Evolutionary conservation across 208 protist species (phyloP).

Genomic region (Crithidia sp.): DNA sequence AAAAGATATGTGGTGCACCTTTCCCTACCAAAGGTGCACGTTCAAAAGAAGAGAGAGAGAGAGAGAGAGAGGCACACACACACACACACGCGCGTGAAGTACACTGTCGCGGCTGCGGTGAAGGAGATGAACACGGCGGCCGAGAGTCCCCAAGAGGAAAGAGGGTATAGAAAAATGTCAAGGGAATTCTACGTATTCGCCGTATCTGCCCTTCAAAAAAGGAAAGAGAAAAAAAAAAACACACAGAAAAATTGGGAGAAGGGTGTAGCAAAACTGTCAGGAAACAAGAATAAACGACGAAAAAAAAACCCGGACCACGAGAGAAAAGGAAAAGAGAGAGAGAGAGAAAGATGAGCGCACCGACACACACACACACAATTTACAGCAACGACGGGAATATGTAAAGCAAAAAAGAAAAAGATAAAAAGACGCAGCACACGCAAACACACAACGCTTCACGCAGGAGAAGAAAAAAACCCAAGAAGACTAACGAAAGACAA

Average conservation of each 20-base stretch:
- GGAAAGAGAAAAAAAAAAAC: conserved; percentile 13
- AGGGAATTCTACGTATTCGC: not conserved
- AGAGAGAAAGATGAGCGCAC: not conserved
- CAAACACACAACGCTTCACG: not conserved
- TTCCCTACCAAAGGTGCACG: too few species aligned
- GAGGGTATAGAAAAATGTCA: not conserved
- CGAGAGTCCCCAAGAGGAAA: not conserved
- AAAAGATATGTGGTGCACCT: not conserved
- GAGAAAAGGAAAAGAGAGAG: not conserved
- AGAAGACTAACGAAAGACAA: not conserved
- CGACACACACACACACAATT: not conserved
- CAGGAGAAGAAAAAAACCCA: not conserved
- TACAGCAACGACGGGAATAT: not conserved
- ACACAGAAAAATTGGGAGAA: conserved; percentile 8
- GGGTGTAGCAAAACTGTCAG: not conserved
- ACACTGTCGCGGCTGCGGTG: too few species aligned
- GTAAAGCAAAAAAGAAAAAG: not conserved
- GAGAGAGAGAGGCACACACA: not conserved
- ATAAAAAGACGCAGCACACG: not conserved
- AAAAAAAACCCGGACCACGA: not conserved
- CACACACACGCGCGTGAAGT: too few species aligned
- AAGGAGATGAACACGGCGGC: too few species aligned
- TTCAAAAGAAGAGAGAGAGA: conserved; percentile 14
- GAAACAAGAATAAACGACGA: not conserved
- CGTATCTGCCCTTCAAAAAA: not conserved